phyloP scores from a whole-genome alignment of 179 eudicot species.

The Silene noctiflora region DNA sequence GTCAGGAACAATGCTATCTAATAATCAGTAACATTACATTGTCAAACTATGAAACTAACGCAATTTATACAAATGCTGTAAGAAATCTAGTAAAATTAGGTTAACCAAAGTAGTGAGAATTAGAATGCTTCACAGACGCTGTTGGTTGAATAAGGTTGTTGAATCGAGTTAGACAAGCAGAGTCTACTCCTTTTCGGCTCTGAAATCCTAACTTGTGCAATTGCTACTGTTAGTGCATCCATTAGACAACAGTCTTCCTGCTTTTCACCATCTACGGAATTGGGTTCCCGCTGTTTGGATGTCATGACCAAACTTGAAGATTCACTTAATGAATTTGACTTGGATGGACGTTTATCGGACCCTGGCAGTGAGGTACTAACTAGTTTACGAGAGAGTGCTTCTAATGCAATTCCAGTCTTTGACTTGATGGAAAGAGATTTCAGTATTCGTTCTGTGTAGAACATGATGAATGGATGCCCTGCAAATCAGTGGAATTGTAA shows the following conservation, averaged over 20 bases:
- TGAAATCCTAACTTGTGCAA: constrained; percentile 76
- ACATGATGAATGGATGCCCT: constrained; percentile 93
- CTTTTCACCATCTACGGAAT: constrained; percentile 31
- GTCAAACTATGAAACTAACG: background rate
- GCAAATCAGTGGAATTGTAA: background rate
- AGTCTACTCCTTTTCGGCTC: constrained; percentile 84
- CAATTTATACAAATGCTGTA: constrained; percentile 5
- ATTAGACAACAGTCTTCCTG: constrained; percentile 60
- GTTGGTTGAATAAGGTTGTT: constrained; percentile 71
- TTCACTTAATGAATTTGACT: constrained; percentile 20
- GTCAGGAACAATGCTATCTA: constrained; percentile 1
- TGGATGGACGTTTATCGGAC: constrained; percentile 29
- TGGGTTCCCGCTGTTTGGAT: constrained; percentile 19
- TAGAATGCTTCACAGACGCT: constrained; percentile 87
- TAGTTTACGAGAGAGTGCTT: constrained; percentile 27
- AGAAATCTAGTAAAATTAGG: background rate
- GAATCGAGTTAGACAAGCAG: constrained; percentile 54
- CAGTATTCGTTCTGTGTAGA: constrained; percentile 66
- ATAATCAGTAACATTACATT: constrained; percentile 11
- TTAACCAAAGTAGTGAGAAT: constrained; percentile 15
- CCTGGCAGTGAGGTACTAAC: constrained; percentile 33
- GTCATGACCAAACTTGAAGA: constrained; percentile 27
- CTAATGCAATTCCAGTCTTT: constrained; percentile 37
- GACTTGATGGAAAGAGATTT: constrained; percentile 49
- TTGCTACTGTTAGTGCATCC: constrained; percentile 81